These are phyloP conservation scores for Fusarium sacchari DNA, from an alignment of 2,329 filamentous ascomycete species.

Conservation along the genomic window DNA sequence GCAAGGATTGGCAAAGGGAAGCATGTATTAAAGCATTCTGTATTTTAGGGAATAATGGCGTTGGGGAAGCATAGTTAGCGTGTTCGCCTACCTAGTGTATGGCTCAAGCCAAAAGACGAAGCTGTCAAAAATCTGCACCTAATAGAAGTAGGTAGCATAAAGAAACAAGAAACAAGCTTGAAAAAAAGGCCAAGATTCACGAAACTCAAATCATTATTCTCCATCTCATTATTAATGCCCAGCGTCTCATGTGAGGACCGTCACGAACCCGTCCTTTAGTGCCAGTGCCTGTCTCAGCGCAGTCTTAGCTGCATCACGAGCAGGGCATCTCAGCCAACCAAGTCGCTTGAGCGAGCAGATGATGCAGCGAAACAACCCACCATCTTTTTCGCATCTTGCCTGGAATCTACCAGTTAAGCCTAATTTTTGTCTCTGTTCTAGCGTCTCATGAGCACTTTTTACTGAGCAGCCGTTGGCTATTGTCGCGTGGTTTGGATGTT, in stretches of 20 bases:
- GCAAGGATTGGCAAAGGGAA: background rate
- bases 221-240: background rate
- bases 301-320: conserved; percentile 35
- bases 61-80: conserved; percentile 13
- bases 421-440: background rate
- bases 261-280: conserved; percentile 33
- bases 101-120: conserved; percentile 14
- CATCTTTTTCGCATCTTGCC: background rate
- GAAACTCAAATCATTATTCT: conserved; percentile 1
- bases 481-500: conserved; percentile 20
- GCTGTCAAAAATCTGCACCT: background rate
- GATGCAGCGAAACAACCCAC: conserved; percentile 37
- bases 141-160: background rate
- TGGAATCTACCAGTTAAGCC: conserved; percentile 10
- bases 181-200: background rate
- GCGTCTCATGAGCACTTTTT: conserved; percentile 27
- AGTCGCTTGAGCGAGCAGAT: conserved; percentile 13
- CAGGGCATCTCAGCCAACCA: conserved; percentile 29
- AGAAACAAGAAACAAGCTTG: background rate
- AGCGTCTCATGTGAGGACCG: conserved; percentile 36
- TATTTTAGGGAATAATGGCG: conserved; percentile 24
- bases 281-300: conserved; percentile 19
- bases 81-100: conserved; percentile 9
- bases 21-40: conserved; percentile 12
- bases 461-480: conserved; percentile 17